Evolutionary conservation across 352 stramenopile species (phyloP).

Genomic region (Hyaloperonospora arabidopsidis): DNA sequence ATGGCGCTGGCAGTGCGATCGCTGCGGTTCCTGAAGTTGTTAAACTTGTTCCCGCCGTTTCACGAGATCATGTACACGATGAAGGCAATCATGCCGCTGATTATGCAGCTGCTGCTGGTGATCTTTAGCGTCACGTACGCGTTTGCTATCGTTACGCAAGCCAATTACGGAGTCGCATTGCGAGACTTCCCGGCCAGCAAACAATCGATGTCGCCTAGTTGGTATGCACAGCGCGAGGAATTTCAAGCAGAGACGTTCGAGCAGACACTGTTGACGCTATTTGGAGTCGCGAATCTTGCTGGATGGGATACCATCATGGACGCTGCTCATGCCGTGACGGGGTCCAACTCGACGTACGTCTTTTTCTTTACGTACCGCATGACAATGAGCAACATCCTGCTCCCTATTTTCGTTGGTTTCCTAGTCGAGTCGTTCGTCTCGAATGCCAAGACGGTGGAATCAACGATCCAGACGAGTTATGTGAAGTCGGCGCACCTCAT

Average conservation of each 20-base stretch:
- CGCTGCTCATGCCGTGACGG: constrained; percentile 57
- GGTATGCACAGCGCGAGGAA: constrained; percentile 61
- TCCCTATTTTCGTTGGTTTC: constrained; percentile 83
- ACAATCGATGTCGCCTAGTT: constrained; percentile 41
- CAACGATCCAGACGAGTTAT: constrained; percentile 53
- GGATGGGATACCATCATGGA: constrained; percentile 81
- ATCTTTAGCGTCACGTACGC: constrained; percentile 82
- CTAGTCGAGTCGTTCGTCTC: constrained; percentile 78
- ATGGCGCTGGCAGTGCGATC: constrained; percentile 65
- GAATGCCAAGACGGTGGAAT: constrained; percentile 63
- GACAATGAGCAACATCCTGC: constrained; percentile 72
- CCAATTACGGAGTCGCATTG: constrained; percentile 59
- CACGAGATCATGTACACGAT: constrained; percentile 81
- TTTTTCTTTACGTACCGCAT: constrained; percentile 84
- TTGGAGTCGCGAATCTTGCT: constrained; percentile 64
- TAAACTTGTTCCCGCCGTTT: constrained; percentile 81
- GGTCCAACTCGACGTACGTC: constrained; percentile 49
- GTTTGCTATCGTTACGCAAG: constrained; percentile 73
- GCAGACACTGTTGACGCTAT: constrained; percentile 67
- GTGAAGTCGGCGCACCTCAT: constrained; percentile 36
- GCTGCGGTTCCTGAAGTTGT: constrained; percentile 68
- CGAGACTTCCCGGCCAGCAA: constrained; percentile 47
- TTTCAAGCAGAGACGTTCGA: constrained; percentile 79
- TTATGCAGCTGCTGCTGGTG: constrained; percentile 71
- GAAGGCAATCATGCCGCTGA: constrained; percentile 73